Conservation (phyloP, 1,139 yeast genomes). For the Magnusiomyces suaveolens region DNA sequence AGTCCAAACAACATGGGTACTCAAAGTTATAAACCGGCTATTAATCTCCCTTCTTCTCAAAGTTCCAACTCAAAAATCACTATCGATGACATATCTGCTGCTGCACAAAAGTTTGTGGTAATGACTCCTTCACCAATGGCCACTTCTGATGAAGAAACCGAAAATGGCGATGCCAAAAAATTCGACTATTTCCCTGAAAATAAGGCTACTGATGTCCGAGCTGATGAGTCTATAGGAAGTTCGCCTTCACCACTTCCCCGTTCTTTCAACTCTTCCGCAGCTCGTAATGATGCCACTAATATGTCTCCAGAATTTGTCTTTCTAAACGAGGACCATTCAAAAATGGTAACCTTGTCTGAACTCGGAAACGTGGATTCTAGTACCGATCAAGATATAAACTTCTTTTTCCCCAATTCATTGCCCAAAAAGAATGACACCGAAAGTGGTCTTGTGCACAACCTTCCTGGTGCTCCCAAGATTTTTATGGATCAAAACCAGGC, state of each 20-base stretch:
- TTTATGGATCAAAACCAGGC: neutral
- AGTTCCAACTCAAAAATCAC: neutral
- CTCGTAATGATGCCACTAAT: no score
- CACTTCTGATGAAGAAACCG: neutral
- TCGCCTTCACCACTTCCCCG: no score
- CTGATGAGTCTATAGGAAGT: no score
- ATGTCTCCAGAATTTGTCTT: neutral
- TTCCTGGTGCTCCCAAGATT: conserved; percentile 1
- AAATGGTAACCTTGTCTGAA: neutral
- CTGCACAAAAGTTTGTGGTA: neutral
- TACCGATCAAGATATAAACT: neutral
- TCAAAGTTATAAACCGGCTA: neutral
- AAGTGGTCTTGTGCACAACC: no score
- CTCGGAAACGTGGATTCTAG: neutral
- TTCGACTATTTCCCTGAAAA: no score
- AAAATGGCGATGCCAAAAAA: neutral
- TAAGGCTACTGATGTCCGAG: no score
- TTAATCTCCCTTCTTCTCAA: neutral
- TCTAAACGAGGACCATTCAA: no score
- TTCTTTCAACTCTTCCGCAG: neutral
- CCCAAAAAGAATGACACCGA: neutral
- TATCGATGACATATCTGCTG: neutral
- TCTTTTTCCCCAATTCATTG: neutral
- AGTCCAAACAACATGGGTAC: no score
- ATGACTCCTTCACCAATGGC: no score